Evolutionary conservation across 768 basidiomycete species (phyloP).

Genomic region (Amanita rubescens): DNA sequence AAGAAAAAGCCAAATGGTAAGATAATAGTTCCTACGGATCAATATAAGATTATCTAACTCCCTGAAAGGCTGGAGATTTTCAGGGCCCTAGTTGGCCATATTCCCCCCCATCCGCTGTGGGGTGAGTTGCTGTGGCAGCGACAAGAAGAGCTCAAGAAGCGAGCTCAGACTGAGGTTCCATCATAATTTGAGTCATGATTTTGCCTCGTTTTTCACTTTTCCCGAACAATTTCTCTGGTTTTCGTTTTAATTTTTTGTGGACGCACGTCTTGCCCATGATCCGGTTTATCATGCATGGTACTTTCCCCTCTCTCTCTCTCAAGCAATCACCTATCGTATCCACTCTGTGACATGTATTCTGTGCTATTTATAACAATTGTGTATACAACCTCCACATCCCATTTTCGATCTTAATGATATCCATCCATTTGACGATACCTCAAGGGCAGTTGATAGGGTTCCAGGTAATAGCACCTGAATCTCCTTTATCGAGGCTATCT

Average conservation of each 20-base stretch:
- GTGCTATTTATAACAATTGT: constrained; percentile 3
- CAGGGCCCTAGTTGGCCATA: constrained; percentile 76
- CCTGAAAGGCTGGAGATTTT: constrained; percentile 74
- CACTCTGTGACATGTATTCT: constrained; percentile 4
- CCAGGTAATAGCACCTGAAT: constrained; percentile 73
- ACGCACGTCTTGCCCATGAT: background rate
- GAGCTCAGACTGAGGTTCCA: constrained; percentile 13
- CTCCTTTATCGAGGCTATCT: constrained; percentile 65
- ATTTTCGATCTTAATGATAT: background rate
- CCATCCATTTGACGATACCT: constrained; percentile 6
- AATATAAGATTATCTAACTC: background rate
- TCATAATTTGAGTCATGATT: background rate
- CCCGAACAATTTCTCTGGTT: background rate
- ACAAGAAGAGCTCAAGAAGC: constrained; percentile 46
- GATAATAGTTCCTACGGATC: constrained; percentile 12
- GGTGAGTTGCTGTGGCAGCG: constrained; percentile 86
- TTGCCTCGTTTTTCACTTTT: background rate
- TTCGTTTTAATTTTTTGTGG: background rate
- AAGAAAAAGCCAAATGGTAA: constrained; percentile 83
- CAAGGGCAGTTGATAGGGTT: constrained; percentile 63
- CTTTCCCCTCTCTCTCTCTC: background rate
- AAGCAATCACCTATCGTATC: background rate
- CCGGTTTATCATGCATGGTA: background rate
- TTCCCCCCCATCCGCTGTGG: constrained; percentile 91
- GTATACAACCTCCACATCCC: background rate